phyloP scores from a whole-genome alignment of 345 rosid genomes.

The Kandelia obovata region DNA sequence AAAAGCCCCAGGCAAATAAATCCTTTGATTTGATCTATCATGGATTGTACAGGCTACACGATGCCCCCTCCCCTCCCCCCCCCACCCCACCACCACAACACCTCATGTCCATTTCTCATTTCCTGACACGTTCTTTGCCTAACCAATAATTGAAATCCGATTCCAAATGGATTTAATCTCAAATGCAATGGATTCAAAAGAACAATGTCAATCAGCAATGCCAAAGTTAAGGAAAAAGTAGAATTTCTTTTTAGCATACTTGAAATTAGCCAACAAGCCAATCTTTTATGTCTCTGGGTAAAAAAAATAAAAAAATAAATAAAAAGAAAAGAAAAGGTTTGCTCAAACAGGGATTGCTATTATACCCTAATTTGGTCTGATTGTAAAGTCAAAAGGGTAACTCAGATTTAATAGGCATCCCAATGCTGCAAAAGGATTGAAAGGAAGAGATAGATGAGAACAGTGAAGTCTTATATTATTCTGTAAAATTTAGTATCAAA shows the following conservation, averaged over 20 bases:
- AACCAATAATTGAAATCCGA: constrained; percentile 26
- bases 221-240: not conserved
- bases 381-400: too few species aligned
- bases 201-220: constrained; percentile 15
- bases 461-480: too few species aligned
- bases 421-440: too few species aligned
- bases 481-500: too few species aligned
- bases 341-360: too few species aligned
- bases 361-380: too few species aligned
- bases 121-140: constrained; percentile 23
- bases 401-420: too few species aligned
- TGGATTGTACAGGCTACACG: constrained; percentile 19
- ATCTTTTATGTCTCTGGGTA: too few species aligned
- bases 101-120: constrained; percentile 29
- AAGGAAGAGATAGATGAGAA: too few species aligned
- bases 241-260: constrained; percentile 9
- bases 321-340: too few species aligned
- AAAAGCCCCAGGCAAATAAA: constrained; percentile 15
- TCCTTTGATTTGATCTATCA: constrained; percentile 18
- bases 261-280: too few species aligned
- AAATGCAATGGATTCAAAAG: constrained; percentile 20
- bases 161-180: constrained; percentile 11
- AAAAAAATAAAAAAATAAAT: too few species aligned
- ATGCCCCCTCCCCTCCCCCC: constrained; percentile 14
- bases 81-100: not conserved